Evolutionary conservation across 805 yeast species (phyloP).

Genomic region (Kazachstania psychrophila): DNA sequence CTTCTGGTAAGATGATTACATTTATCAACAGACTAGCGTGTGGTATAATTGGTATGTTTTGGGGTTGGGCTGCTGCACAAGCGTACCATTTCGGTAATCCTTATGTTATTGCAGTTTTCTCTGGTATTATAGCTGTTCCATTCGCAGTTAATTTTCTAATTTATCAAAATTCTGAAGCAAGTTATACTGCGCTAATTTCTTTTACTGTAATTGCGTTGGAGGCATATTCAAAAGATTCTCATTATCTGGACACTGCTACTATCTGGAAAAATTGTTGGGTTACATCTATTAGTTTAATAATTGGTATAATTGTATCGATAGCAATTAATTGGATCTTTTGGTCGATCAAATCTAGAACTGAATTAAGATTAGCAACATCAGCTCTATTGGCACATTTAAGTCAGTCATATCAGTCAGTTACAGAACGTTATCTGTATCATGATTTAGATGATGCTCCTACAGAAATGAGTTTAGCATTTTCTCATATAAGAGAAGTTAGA

Average conservation of each 20-base stretch:
- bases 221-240: constrained; percentile 16
- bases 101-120: constrained; percentile 35
- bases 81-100: constrained; percentile 32
- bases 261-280: constrained; percentile 36
- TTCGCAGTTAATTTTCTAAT: constrained; percentile 30
- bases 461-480: constrained; percentile 34
- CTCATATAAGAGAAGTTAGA: constrained; percentile 41
- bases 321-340: constrained; percentile 38
- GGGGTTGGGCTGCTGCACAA: constrained; percentile 41
- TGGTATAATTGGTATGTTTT: constrained; percentile 35
- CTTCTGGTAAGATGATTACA: constrained; percentile 31
- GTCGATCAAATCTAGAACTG: constrained; percentile 40
- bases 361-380: constrained; percentile 33
- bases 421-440: constrained; percentile 41
- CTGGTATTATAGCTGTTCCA: constrained; percentile 30
- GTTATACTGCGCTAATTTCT: constrained; percentile 33
- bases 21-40: constrained; percentile 28
- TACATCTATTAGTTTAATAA: constrained; percentile 31
- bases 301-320: constrained; percentile 33
- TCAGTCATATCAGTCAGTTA: constrained; percentile 39
- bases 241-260: constrained; percentile 12
- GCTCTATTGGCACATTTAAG: constrained; percentile 35
- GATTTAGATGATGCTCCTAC: constrained; percentile 41
- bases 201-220: constrained; percentile 35
- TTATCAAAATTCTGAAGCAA: constrained; percentile 36